Conservation (phyloP, 2,329 filamentous ascomycete species). For the Colletotrichum liaoningense region DNA sequence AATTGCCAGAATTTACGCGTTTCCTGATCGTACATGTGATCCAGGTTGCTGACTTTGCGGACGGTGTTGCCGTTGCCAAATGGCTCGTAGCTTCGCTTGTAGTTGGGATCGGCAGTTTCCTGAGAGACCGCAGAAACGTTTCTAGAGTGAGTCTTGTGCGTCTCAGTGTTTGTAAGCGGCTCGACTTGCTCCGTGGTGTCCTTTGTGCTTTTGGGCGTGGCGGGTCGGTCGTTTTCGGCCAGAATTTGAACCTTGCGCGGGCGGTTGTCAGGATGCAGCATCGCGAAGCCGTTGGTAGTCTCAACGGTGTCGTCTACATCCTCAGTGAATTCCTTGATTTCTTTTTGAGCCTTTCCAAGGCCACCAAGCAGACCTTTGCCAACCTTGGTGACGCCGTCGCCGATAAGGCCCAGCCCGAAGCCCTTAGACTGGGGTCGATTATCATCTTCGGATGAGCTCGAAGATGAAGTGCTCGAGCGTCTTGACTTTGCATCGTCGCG, state of each 20-base stretch:
- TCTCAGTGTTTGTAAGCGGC: slow-evolving; percentile 44
- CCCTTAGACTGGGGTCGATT: slow-evolving; percentile 17
- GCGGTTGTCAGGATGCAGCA: slow-evolving; percentile 40
- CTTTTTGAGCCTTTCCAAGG: slow-evolving; percentile 56
- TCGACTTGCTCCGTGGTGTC: slow-evolving; percentile 12
- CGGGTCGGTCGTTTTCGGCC: slow-evolving; percentile 45
- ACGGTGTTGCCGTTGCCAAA: slow-evolving; percentile 60
- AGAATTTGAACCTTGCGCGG: slow-evolving; percentile 45
- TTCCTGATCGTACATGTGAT: slow-evolving; percentile 60
- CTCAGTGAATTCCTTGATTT: slow-evolving; percentile 59
- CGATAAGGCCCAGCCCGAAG: slow-evolving; percentile 46
- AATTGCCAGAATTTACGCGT: slow-evolving; percentile 69
- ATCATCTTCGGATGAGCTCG: slow-evolving; percentile 39
- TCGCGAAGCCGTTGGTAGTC: slow-evolving; percentile 65
- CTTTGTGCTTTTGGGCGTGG: slow-evolving; percentile 9
- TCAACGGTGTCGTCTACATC: slow-evolving; percentile 65
- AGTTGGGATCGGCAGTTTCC: slow-evolving; percentile 48
- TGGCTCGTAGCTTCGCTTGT: slow-evolving; percentile 46
- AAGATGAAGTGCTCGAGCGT: slow-evolving; percentile 27
- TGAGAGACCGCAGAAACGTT: slow-evolving; percentile 52
- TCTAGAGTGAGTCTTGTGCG: slow-evolving; percentile 49
- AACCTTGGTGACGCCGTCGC: slow-evolving; percentile 61
- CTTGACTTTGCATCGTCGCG: slow-evolving; percentile 36
- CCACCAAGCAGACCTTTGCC: slow-evolving; percentile 45
- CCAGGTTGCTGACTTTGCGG: slow-evolving; percentile 59